phyloP scores from a whole-genome alignment of 2,329 filamentous ascomycete genomes.

The Exophiala xenobiotica region DNA sequence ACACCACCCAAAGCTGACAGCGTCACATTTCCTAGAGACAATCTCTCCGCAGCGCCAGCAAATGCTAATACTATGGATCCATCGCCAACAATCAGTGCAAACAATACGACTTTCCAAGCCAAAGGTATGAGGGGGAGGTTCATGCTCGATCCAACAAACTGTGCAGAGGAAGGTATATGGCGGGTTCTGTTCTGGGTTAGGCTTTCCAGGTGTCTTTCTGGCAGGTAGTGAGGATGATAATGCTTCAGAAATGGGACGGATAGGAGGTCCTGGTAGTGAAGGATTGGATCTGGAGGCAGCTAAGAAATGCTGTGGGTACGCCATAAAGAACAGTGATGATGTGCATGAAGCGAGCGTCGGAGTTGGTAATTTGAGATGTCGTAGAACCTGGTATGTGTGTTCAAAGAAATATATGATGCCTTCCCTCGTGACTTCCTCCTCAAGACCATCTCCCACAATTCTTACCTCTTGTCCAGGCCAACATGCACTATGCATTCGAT shows the following conservation, averaged over 20 bases:
- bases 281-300: constrained; percentile 9
- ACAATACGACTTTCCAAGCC: constrained; percentile 26
- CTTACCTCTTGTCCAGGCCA: too few relatives aligned
- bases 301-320: constrained; percentile 16
- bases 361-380: not conserved
- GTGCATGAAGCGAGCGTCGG: not conserved
- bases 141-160: constrained; percentile 22
- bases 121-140: constrained; percentile 19
- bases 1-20: constrained; percentile 34
- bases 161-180: constrained; percentile 23
- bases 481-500: too few relatives aligned
- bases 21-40: constrained; percentile 30
- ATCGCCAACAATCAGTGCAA: constrained; percentile 30
- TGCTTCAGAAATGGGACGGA: constrained; percentile 8
- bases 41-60: constrained; percentile 33
- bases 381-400: not conserved
- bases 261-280: constrained; percentile 9
- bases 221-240: constrained; percentile 1
- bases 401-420: not conserved
- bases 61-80: constrained; percentile 28
- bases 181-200: not conserved
- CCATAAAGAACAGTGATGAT: not conserved
- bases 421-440: too few relatives aligned
- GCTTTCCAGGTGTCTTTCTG: not conserved
- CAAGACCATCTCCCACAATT: too few relatives aligned